Base-by-base conservation (phyloP, 176 grass and related monocot genomes). In the Musa itinerans region DNA sequence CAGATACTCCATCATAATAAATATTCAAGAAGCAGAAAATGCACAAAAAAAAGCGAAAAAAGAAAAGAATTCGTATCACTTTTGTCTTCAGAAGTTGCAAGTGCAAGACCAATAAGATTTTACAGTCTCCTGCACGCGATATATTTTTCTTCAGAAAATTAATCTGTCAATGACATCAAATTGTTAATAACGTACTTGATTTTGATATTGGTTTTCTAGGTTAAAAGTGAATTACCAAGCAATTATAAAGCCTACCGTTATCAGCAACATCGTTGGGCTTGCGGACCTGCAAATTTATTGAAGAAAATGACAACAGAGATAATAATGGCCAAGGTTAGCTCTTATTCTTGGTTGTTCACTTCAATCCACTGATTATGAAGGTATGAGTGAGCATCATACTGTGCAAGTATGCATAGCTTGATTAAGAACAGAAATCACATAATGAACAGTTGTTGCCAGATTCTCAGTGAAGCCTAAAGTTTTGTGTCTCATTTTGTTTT, bases 251-350 rank as follows among this genome's bases (percentile, higher is more conserved):
- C 86, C 29, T 89, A 92, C 67, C 81, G 89, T 5, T 73, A 86
- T 79, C 89, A 92, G 54, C 89, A 92, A 78, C 89, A 92, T 72
- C 78, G 89, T 50, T 92, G 89, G 89, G 85, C 89, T 57, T 92
- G 89, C 76, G 89, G 89, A 16, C 86, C 89, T 13, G 81, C 86
- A 54, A 80, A 92, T 83, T 82, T 92, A 55, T 92, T 85, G 51
- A 87, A 55, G 53, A 92, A 92, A 89, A 86, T 89, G 86, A 78
- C 67, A 55, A 34, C 27, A 53, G 86, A 88, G 49, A 86, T 92
- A 81, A 54, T 78, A 58, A 79, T 59, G 73, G 85, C 69, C 75
- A 84, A 89, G 86, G 89, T 81, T 72, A 51, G 69, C 59, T 2
- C 58, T 76, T 22, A 51, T 29, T 12, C 53, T 53, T 15, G 20